Evolutionary conservation across 2,329 filamentous ascomycete genomes (phyloP).

Genomic region (Lachnellula occidentalis): DNA sequence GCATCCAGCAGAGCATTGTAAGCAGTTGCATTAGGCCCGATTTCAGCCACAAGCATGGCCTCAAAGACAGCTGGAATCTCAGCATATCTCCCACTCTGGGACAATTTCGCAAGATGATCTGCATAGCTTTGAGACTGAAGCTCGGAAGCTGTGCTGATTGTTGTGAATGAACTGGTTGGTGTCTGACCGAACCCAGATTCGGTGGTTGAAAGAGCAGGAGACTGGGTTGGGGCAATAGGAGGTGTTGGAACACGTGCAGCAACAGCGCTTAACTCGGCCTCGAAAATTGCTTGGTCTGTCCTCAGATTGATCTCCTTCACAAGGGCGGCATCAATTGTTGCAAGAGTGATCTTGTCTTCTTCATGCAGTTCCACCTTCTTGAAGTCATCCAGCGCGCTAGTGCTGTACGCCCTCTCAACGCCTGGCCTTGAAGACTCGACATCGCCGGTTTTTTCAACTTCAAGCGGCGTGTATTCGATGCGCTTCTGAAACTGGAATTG

Average conservation of each 20-base stretch:
- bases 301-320: conserved; percentile 63
- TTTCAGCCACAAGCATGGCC: conserved; percentile 75
- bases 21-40: conserved; percentile 75
- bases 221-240: conserved; percentile 20
- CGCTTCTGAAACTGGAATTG: conserved; percentile 85
- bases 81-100: conserved; percentile 65
- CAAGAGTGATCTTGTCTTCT: conserved; percentile 56
- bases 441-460: conserved; percentile 18
- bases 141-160: conserved; percentile 44
- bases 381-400: conserved; percentile 28
- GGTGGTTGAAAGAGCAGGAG: conserved; percentile 21
- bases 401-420: conserved; percentile 23
- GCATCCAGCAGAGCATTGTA: conserved; percentile 89
- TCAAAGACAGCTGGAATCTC: conserved; percentile 92
- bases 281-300: conserved; percentile 38
- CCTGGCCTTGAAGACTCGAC: conserved; percentile 18
- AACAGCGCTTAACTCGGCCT: conserved; percentile 29
- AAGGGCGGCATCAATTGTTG: conserved; percentile 80
- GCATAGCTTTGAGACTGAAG: conserved; percentile 67
- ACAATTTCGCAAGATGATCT: conserved; percentile 70
- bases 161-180: conserved; percentile 52
- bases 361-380: conserved; percentile 32
- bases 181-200: conserved; percentile 39
- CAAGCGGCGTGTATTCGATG: conserved; percentile 78
- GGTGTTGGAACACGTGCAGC: conserved; percentile 28